These are phyloP conservation scores for Alternaria triticimaculans DNA, from an alignment of 2,329 filamentous ascomycete species.

Conservation along the genomic window DNA sequence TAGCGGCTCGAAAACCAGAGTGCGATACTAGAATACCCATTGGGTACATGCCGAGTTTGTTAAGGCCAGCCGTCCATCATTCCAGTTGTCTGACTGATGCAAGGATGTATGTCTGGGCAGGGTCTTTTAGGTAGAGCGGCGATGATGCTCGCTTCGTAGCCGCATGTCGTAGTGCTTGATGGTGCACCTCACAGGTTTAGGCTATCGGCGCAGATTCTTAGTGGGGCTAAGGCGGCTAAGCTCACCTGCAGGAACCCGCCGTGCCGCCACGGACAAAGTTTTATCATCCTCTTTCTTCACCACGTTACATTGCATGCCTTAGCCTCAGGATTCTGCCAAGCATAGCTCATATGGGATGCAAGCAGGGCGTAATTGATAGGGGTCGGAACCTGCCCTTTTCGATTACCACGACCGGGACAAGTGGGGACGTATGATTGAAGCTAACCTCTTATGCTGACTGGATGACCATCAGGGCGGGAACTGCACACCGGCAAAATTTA, in stretches of 20 bases:
- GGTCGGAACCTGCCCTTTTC: background rate
- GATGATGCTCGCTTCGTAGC: background rate
- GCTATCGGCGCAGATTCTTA: background rate
- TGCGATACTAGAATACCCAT: background rate
- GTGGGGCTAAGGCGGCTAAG: background rate
- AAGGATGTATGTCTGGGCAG: background rate
- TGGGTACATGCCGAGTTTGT: background rate
- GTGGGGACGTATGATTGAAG: background rate
- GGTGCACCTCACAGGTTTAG: background rate
- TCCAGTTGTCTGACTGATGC: background rate
- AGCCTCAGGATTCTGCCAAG: background rate
- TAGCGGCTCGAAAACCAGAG: background rate
- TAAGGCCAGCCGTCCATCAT: background rate
- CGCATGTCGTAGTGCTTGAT: background rate
- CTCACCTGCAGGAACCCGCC: background rate
- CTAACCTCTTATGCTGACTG: too few species aligned
- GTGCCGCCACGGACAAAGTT: background rate
- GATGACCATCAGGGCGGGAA: background rate
- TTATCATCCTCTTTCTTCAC: background rate
- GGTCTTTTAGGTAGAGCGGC: background rate
- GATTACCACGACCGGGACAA: background rate
- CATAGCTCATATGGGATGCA: background rate
- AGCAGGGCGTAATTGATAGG: background rate
- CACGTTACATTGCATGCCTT: background rate
- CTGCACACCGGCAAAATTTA: background rate